Evolutionary conservation across 805 yeast species (phyloP).

Genomic region (Starmerella vaccinii): DNA sequence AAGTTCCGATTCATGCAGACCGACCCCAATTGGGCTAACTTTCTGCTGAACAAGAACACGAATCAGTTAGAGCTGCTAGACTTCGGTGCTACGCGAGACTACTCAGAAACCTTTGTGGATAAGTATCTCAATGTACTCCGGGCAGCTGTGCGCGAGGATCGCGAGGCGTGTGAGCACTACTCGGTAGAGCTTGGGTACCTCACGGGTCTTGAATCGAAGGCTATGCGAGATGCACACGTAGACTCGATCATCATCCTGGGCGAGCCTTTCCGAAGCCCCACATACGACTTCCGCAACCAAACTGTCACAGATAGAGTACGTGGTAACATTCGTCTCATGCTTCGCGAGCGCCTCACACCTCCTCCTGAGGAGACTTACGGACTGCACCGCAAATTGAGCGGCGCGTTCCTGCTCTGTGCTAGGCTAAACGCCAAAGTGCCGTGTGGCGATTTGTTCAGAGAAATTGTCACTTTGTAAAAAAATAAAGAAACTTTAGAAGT

Average conservation of each 20-base stretch:
- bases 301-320: conserved; percentile 91
- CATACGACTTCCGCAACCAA: conserved; percentile 68
- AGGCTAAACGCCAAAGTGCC: conserved; percentile 74
- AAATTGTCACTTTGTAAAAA: conserved; percentile 43
- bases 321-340: conserved; percentile 77
- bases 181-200: conserved; percentile 73
- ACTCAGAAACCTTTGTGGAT: conserved; percentile 52
- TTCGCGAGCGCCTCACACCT: conserved; percentile 82
- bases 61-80: conserved; percentile 75
- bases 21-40: conserved; percentile 99
- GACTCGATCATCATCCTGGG: conserved; percentile 85
- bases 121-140: conserved; percentile 63
- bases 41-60: conserved; percentile 65
- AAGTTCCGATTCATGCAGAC: conserved; percentile 90
- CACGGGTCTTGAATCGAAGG: conserved; percentile 78
- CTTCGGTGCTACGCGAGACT: conserved; percentile 90
- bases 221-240: conserved; percentile 85
- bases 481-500: not conserved
- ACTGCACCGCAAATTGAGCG: conserved; percentile 89
- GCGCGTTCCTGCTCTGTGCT: conserved; percentile 84
- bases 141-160: conserved; percentile 62
- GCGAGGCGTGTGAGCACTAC: conserved; percentile 49
- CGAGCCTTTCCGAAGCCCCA: conserved; percentile 64
- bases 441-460: conserved; percentile 62
- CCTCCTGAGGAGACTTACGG: conserved; percentile 98